A percentile compares a stretch with the other conserved stretches of the same genome.
phyloP scores from a whole-genome alignment of 768 basidiomycete species.

The Termitomyces sp. region DNA sequence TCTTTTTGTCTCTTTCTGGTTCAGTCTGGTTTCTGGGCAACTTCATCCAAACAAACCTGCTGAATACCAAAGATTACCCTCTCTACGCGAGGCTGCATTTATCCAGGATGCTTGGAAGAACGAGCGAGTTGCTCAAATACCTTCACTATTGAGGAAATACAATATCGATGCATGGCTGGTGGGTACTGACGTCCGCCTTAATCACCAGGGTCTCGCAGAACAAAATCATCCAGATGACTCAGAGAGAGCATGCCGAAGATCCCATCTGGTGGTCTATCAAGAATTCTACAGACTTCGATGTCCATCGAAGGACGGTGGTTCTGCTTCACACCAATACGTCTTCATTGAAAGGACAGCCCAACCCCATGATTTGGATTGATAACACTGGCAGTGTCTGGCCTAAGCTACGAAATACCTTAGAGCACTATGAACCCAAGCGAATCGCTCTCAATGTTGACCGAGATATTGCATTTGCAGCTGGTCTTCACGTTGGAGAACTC shows the following conservation, averaged over 20 bases:
- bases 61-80: conserved; percentile 28
- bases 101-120: conserved; percentile 36
- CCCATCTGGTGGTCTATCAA: conserved; percentile 48
- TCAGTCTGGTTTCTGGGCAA: conserved; percentile 9
- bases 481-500: conserved; percentile 44
- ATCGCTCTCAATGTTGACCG: conserved; percentile 43
- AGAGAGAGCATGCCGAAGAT: conserved; percentile 50
- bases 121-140: conserved; percentile 35
- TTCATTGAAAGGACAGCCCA: conserved; percentile 28
- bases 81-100: conserved; percentile 31
- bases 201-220: conserved; percentile 13
- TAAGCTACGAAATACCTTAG: conserved; percentile 31
- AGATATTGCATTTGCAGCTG: conserved; percentile 42
- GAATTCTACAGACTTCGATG: conserved; percentile 41
- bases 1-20: background rate
- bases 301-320: conserved; percentile 41
- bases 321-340: conserved; percentile 42
- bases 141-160: conserved; percentile 35
- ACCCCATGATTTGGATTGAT: conserved; percentile 42
- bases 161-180: conserved; percentile 35
- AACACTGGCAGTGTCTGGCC: conserved; percentile 45
- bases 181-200: background rate
- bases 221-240: conserved; percentile 27
- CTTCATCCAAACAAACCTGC: conserved; percentile 26
- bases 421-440: conserved; percentile 27